Base-by-base conservation (phyloP, 1,139 yeast species). In the Debaryomyces fabryi region DNA sequence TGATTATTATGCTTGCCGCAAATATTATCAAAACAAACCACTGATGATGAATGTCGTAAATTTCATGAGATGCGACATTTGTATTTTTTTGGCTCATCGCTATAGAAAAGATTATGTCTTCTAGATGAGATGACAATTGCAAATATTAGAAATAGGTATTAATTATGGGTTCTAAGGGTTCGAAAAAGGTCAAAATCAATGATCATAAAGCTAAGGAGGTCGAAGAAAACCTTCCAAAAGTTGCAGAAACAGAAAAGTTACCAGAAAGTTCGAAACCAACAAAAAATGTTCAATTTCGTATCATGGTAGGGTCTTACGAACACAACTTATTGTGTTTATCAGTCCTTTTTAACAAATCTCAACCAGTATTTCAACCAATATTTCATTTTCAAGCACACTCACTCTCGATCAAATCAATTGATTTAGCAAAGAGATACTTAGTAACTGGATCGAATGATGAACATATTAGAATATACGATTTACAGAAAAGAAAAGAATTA, bases 401-500 rank as follows among this genome's bases (percentile, higher is more conserved):
- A 0, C 79, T 90, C 49, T 88, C 97, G 29, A 89, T 93, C 51
- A 85, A 92, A 65, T 80, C 95, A 44, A 76, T 93, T 55, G 97
- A 93, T 53, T 74, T 85, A 27, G 90, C 96, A 24, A 87, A 83
- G 58, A 76, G 97, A 58, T 92, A 90, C 63, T 74, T 93, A 47
- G 97, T 90, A 3, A 88, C 97, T 3, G 99, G 99, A 5, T 86
- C 96, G 4, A 92, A 92, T 64, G 99, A 93, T 65, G 99, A 95
- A 67, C 96, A 91, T 64, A 92, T 93, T 52, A 83, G 96, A 59
- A 88, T 93, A 30, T 93, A 95, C 64, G 99, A 93, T 69, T 74
- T 93, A 53, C 97, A 91, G 61, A 91, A 89, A 66, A 82, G 99
- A 62, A 91, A 91, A 60, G 99, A 95, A 65, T 74, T 93, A 50